Evolutionary conservation across 1,139 yeast species (phyloP).

Genomic region (Protomyces gravidus): DNA sequence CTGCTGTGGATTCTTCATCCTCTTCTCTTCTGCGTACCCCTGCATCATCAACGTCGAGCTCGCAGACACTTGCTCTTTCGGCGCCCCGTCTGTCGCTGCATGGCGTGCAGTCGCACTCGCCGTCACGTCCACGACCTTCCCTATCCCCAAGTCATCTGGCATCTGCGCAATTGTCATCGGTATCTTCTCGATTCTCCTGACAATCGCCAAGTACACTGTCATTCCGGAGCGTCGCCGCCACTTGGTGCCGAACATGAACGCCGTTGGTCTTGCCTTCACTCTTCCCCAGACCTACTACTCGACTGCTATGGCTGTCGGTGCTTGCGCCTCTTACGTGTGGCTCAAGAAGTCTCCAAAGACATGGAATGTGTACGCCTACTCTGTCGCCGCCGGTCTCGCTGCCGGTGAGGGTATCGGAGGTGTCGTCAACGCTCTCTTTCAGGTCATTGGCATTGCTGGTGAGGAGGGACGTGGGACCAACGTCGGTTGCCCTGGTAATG

Average conservation of each 20-base stretch:
- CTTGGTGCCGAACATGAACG: constrained; percentile 30
- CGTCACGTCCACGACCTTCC: constrained; percentile 25
- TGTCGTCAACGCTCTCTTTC: constrained; percentile 27
- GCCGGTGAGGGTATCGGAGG: constrained; percentile 31
- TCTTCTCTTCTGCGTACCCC: constrained; percentile 29
- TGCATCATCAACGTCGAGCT: constrained; percentile 19
- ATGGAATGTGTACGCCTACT: constrained; percentile 27
- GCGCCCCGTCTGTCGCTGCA: constrained; percentile 26
- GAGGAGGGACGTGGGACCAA: constrained; percentile 12
- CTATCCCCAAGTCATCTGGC: constrained; percentile 19
- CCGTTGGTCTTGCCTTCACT: constrained; percentile 30
- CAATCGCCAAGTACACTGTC: constrained; percentile 20
- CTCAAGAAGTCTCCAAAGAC: constrained; percentile 17
- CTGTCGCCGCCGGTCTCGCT: constrained; percentile 29
- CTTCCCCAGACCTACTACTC: constrained; percentile 30
- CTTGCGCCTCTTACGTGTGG: constrained; percentile 28
- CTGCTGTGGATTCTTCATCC: constrained; percentile 28
- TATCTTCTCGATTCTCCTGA: constrained; percentile 12
- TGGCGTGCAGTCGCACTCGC: constrained; percentile 30
- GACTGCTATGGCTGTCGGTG: constrained; percentile 30
- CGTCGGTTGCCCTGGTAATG: constrained; percentile 18
- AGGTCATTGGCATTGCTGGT: constrained; percentile 19
- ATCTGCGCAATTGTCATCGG: constrained; percentile 26
- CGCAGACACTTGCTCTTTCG: constrained; percentile 26
- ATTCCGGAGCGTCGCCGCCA: constrained; percentile 16